Evolutionary conservation across 2,329 filamentous ascomycete species (phyloP), one percentile per base, ranked within the genome.

Genomic region (Diaporthe caulivora): DNA sequence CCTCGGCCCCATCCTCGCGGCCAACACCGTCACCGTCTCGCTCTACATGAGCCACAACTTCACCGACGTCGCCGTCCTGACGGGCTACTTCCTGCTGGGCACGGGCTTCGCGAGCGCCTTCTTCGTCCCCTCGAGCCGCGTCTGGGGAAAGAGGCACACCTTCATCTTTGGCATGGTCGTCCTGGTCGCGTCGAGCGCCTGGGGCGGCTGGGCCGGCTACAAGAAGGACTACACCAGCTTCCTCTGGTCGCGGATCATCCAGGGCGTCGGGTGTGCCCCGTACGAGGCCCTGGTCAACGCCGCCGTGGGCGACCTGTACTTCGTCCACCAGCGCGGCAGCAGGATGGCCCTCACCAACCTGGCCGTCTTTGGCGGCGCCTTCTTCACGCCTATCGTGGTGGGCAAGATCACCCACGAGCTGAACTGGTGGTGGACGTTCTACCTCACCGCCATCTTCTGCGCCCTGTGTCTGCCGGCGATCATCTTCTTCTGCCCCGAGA

Each of bases 231-330:
- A 97, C 81, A 86, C 84, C 21, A 94, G 91, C 79, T 86, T 98
- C 74, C 80, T 97, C 6, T 94, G 91, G 83, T 93, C 96, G 17
- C 88, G 96, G 17, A 89, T 97, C 68, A 90, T 97, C 72, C 96
- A 98, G 82, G 96, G 96, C 26, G 88, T 98, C 55, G 95, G 93
- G 0, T 88, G 95, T 24, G 95, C 95, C 11, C 95, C 96, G 0
- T 98, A 97, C 77, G 96, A 98, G 83, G 94, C 94, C 1, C 85
- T 98, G 31, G 92, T 98, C 73, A 98, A 97, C 82, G 94, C 94
- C 0, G 92, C 91, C 64, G 94, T 98, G 9, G 96, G 95, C 53
- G 96, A 98, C 81, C 81, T 98, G 68, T 98, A 96, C 83, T 97
- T 92, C 82, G 95, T 98, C 34, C 96, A 96, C 86, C 87, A 94